Evolutionary conservation across 805 yeast species (phyloP).

Genomic region (Monosporozyma solicola): DNA sequence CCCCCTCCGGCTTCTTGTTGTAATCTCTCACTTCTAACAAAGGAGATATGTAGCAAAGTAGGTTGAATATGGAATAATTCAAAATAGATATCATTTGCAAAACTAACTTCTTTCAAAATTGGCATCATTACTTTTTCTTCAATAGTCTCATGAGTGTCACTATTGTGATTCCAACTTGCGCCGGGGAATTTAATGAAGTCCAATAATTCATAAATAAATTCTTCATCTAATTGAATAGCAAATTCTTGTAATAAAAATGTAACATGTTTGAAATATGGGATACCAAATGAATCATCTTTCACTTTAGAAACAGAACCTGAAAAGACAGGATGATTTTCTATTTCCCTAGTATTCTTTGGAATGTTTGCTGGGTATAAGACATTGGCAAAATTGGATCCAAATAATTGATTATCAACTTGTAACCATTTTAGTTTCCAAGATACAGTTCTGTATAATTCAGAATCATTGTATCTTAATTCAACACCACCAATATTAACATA

Average conservation of each 20-base stretch:
- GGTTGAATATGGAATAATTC: slow-evolving; percentile 93
- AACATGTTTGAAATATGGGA: slow-evolving; percentile 82
- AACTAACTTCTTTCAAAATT: slow-evolving; percentile 47
- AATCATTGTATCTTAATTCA: slow-evolving; percentile 71
- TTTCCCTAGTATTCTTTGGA: slow-evolving; percentile 74
- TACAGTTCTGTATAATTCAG: slow-evolving; percentile 73
- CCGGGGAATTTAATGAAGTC: slow-evolving; percentile 79
- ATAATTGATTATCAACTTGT: slow-evolving; percentile 86
- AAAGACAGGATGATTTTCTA: slow-evolving; percentile 83
- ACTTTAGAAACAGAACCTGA: slow-evolving; percentile 78
- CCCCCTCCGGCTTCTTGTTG: slow-evolving; percentile 48
- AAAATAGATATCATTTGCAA: slow-evolving; percentile 73
- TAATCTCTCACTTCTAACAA: slow-evolving; percentile 77
- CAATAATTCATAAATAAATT: slow-evolving; percentile 70
- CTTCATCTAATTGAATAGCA: slow-evolving; percentile 90
- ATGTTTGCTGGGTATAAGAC: slow-evolving; percentile 82
- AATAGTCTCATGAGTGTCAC: neutral
- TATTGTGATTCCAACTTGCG: slow-evolving; percentile 52
- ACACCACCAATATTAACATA: slow-evolving; percentile 77
- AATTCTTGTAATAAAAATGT: slow-evolving; percentile 83
- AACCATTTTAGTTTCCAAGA: slow-evolving; percentile 86
- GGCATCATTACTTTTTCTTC: slow-evolving; percentile 51
- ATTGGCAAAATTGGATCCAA: slow-evolving; percentile 83
- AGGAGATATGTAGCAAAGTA: slow-evolving; percentile 75
- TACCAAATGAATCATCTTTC: slow-evolving; percentile 87